These are phyloP conservation scores for Dryadomyces quercivorus DNA, from an alignment of 2,329 filamentous ascomycete genomes.

Conservation along the genomic window DNA sequence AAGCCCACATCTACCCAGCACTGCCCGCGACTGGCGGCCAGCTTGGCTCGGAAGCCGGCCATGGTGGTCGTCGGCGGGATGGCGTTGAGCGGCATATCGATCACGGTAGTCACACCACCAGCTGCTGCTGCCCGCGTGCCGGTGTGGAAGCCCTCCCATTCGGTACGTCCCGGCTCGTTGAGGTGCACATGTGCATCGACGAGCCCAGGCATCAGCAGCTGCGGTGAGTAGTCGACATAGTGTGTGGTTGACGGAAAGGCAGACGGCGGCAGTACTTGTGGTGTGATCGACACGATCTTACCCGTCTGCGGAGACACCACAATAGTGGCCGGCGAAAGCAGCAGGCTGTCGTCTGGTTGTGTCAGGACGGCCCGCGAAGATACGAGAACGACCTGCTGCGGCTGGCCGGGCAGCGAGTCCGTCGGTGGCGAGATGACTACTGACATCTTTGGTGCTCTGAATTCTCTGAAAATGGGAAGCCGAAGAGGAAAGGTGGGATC, in stretches of 20 bases:
- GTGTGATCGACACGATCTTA: constrained; percentile 68
- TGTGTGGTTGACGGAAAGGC: constrained; percentile 50
- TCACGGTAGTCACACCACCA: constrained; percentile 88
- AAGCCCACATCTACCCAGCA: constrained; percentile 99
- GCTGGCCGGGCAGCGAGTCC: neutral
- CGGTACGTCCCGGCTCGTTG: constrained; percentile 90
- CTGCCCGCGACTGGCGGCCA: constrained; percentile 70
- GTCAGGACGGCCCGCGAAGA: constrained; percentile 76
- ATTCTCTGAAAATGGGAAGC: too few relatives aligned
- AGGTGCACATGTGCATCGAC: constrained; percentile 97
- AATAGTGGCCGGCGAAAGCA: constrained; percentile 71
- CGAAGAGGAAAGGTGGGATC: neutral
- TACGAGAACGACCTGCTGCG: constrained; percentile 56
- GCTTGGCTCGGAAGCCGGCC: constrained; percentile 68
- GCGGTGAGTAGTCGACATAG: constrained; percentile 77
- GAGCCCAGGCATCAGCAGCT: constrained; percentile 76
- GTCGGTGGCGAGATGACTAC: neutral
- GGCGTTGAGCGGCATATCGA: constrained; percentile 96
- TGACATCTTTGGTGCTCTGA: neutral
- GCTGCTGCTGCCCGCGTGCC: constrained; percentile 89
- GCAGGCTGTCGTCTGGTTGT: constrained; percentile 46
- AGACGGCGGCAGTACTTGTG: constrained; percentile 59
- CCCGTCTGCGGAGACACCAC: constrained; percentile 66
- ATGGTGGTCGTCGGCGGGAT: constrained; percentile 94
- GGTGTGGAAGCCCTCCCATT: constrained; percentile 97